phyloP scores from a whole-genome alignment of 441 rosid species.

The Erysimum pusillum region DNA sequence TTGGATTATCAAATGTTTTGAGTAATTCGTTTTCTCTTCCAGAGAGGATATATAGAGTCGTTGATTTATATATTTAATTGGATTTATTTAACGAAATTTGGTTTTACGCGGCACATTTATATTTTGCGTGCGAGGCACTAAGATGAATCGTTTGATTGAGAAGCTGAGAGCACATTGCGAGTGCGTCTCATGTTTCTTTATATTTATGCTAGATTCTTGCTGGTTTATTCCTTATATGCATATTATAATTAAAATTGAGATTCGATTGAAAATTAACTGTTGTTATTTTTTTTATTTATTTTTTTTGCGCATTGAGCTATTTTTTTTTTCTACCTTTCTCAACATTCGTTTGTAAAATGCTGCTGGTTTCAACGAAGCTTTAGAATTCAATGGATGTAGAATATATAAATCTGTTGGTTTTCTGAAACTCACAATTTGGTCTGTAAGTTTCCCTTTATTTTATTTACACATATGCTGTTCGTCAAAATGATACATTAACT shows the following conservation, averaged over 20 bases:
- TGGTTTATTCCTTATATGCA: slow-evolving; percentile 10
- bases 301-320: too few relatives aligned
- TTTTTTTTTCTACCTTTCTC: not conserved
- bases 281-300: not conserved
- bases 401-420: not conserved
- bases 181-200: slow-evolving; percentile 48
- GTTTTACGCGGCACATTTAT: slow-evolving; percentile 36
- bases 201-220: slow-evolving; percentile 32
- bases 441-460: slow-evolving; percentile 1
- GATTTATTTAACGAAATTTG: not conserved
- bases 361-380: not conserved
- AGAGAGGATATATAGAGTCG: slow-evolving; percentile 22
- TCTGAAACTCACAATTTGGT: not conserved
- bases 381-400: not conserved
- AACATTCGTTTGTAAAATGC: not conserved
- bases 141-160: slow-evolving; percentile 26
- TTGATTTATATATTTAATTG: slow-evolving; percentile 8
- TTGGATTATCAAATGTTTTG: slow-evolving; percentile 20
- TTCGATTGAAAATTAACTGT: not conserved
- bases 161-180: slow-evolving; percentile 7
- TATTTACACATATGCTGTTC: slow-evolving; percentile 5
- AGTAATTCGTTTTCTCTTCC: slow-evolving; percentile 1
- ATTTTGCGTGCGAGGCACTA: slow-evolving; percentile 46
- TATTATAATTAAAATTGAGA: not conserved
- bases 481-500: not conserved